Evolutionary conservation across 1,139 yeast species (phyloP).

Genomic region (Yamadazyma buinensis): DNA sequence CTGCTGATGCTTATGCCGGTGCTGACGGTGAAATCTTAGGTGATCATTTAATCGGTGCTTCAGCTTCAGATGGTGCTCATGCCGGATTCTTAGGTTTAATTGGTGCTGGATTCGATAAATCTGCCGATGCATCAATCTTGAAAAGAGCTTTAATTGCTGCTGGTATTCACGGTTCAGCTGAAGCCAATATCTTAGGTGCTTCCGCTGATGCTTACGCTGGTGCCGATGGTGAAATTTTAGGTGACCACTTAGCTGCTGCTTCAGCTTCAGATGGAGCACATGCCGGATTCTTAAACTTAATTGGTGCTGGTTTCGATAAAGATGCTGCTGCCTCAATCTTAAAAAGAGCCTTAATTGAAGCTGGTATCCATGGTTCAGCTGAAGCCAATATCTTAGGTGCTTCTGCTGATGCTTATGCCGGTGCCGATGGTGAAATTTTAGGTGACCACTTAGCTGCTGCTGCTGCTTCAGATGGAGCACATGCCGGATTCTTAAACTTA

Average conservation of each 20-base stretch:
- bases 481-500: conserved; percentile 8
- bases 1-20: conserved; percentile 8
- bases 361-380: conserved; percentile 8
- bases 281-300: conserved; percentile 8
- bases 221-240: conserved; percentile 9
- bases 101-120: conserved; percentile 8
- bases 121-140: conserved; percentile 8
- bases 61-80: conserved; percentile 11
- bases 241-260: conserved; percentile 13
- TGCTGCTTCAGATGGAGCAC: conserved; percentile 6
- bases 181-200: conserved; percentile 6
- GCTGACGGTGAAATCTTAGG: conserved; percentile 10
- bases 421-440: conserved; percentile 8
- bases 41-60: conserved; percentile 12
- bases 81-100: conserved; percentile 9
- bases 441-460: conserved; percentile 7
- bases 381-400: conserved; percentile 5
- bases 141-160: conserved; percentile 12
- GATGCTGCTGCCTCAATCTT: conserved; percentile 12
- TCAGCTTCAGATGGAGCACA: conserved; percentile 10
- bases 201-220: conserved; percentile 10
- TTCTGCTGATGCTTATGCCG: conserved; percentile 8
- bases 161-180: conserved; percentile 9
- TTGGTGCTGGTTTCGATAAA: conserved; percentile 7
- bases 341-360: conserved; percentile 11